Conservation (phyloP, 345 rosid species). For the Rubroshorea leprosula region DNA sequence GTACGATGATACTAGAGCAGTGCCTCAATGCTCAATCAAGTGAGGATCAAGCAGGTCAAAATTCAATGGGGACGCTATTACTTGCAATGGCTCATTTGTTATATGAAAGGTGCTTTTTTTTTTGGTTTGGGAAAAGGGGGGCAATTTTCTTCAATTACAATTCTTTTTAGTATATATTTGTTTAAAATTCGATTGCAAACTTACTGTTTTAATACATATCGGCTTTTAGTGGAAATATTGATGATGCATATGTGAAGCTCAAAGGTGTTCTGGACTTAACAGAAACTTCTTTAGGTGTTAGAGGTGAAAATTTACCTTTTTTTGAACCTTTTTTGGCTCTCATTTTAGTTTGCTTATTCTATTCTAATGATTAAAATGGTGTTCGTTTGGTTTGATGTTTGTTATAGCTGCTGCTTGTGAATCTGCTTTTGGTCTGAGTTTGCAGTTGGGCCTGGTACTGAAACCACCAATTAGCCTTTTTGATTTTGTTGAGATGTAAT, state of each 20-base stretch:
- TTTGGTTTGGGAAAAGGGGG: background rate
- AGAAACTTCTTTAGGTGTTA: constrained; percentile 36
- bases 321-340: background rate
- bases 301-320: constrained; percentile 33
- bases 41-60: constrained; percentile 42
- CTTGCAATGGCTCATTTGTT: constrained; percentile 80
- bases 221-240: constrained; percentile 41
- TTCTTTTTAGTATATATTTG: background rate
- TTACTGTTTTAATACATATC: constrained; percentile 1
- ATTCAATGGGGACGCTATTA: constrained; percentile 55
- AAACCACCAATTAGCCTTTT: background rate
- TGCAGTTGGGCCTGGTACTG: constrained; percentile 59
- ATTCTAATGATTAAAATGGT: constrained; percentile 5
- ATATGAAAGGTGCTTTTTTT: constrained; percentile 52
- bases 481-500: background rate
- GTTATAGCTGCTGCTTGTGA: constrained; percentile 60
- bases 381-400: constrained; percentile 13
- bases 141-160: background rate
- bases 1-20: constrained; percentile 77
- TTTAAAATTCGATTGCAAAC: background rate
- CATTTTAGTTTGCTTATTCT: background rate
- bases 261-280: constrained; percentile 30
- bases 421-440: constrained; percentile 65
- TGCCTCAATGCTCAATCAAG: constrained; percentile 53
- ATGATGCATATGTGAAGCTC: constrained; percentile 67